Evolutionary conservation across 371 early-diverging fungal species (phyloP).

Genomic region (Circinella umbellata): DNA sequence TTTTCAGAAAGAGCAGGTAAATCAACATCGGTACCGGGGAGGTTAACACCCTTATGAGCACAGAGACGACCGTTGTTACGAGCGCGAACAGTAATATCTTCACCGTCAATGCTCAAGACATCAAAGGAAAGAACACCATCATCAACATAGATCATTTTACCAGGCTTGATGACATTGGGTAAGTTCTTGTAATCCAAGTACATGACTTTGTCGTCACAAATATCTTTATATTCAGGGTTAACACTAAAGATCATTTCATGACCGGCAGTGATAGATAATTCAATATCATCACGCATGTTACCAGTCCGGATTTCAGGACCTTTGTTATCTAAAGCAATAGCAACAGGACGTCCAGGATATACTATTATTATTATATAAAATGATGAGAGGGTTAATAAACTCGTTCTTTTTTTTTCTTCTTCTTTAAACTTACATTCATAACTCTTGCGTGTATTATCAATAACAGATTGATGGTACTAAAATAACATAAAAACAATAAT

Average conservation of each 20-base stretch:
- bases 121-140: conserved; percentile 83
- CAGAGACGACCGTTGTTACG: conserved; percentile 73
- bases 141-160: conserved; percentile 84
- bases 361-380: conserved; percentile 8
- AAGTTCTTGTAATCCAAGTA: conserved; percentile 89
- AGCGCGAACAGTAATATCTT: conserved; percentile 69
- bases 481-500: too few species aligned
- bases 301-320: conserved; percentile 89
- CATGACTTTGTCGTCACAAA: conserved; percentile 73
- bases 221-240: conserved; percentile 64
- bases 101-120: conserved; percentile 66
- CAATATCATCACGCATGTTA: conserved; percentile 59
- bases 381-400: too few species aligned
- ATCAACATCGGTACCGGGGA: conserved; percentile 86
- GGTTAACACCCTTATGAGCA: conserved; percentile 86
- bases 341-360: conserved; percentile 53
- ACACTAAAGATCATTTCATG: conserved; percentile 83
- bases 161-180: conserved; percentile 74
- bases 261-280: conserved; percentile 63
- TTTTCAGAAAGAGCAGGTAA: conserved; percentile 95
- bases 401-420: neutral
- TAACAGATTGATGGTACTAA: conserved; percentile 87
- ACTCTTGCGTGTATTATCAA: conserved; percentile 77
- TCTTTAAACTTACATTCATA: conserved; percentile 40
- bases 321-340: conserved; percentile 88